Evolutionary conservation across 2,329 filamentous ascomycete genomes (phyloP), one percentile per base, ranked within the genome.

Genomic region (Diaporthe citriasiana): DNA sequence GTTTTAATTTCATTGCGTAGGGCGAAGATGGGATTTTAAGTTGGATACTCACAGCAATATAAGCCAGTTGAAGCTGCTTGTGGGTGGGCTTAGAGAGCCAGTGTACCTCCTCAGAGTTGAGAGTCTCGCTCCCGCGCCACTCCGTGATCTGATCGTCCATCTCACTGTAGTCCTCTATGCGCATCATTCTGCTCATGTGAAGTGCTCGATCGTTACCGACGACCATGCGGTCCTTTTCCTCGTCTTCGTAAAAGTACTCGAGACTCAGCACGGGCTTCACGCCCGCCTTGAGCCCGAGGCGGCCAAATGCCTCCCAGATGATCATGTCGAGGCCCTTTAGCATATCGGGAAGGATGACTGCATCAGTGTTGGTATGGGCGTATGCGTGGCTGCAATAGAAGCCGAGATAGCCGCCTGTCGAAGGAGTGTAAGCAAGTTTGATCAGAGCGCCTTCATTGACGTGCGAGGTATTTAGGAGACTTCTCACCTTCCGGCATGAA

Each of bases 271-370:
- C 50, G 19, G 66, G 66, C 47, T 42, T 55, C 10, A 70, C 66
- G 25, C 19, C 22, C 17, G 66, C 10, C 66, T 42, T 17, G n/a
- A 70, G 51, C 5, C 72, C 74, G 13, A 77, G 72, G 12, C 66
- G 56, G 22, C n/a, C n/a, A 57, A 77, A 76, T 33, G 74, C 66
- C 56, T 76, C 74, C 60, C 70, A 89, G 0, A 88, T 72, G 0
- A 83, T 79, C 74, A 86, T 82, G 74, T 89, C 87, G 1, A 83
- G 77, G 0, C 87, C 86, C 76, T 89, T 89, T 4, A 89, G 79
- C 0, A 79, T 78, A 4, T 77, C 78, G 0, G 84, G 85, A 3
- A 87, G 77, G 8, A 76, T 38, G 0, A 79, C 78, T 0, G 60
- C 27, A 1, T 80, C 82, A 15, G 59, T 50, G 1, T 81, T 80